Percentiles rank a stretch among this genome's conserved stretches.
These are phyloP conservation scores for Lantana camara DNA, from an alignment of 257 asterid species.

Conservation along the genomic window DNA sequence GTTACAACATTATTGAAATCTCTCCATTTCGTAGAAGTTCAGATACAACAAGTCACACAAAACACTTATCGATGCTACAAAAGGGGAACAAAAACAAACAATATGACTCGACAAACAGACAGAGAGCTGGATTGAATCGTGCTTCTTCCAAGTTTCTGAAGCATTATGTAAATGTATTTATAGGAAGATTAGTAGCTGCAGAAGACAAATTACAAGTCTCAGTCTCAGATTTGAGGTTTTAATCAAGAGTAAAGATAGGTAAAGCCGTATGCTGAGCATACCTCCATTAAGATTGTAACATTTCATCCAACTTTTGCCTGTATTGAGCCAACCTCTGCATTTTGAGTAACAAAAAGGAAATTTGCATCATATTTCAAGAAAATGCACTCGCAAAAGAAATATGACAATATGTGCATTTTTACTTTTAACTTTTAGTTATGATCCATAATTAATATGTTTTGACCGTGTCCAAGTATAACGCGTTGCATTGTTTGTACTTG, in stretches of 20 bases:
- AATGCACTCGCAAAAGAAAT: not conserved
- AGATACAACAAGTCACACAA: slow-evolving; percentile 13
- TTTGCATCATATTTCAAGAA: slow-evolving; percentile 7
- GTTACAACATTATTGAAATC: slow-evolving; percentile 19
- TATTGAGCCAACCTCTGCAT: slow-evolving; percentile 86
- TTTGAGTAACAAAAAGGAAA: slow-evolving; percentile 6
- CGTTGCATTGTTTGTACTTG: too few species aligned
- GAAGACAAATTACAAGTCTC: not conserved
- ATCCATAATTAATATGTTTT: too few species aligned
- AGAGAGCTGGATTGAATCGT: not conserved
- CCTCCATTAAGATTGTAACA: slow-evolving; percentile 42
- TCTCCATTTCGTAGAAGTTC: slow-evolving; percentile 13
- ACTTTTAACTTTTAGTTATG: too few species aligned
- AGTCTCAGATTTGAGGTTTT: slow-evolving; percentile 3
- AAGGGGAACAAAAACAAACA: slow-evolving; percentile 6
- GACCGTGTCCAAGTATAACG: too few species aligned
- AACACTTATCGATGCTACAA: slow-evolving; percentile 9
- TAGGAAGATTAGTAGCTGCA: slow-evolving; percentile 6
- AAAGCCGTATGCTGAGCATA: not conserved
- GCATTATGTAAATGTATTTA: slow-evolving; percentile 11
- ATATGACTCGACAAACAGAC: not conserved
- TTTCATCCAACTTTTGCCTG: slow-evolving; percentile 86
- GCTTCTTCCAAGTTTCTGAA: slow-evolving; percentile 7
- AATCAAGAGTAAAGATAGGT: not conserved
- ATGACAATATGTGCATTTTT: too few species aligned